phyloP scores from a whole-genome alignment of 805 yeast genomes.

The Starmera dryadoides region DNA sequence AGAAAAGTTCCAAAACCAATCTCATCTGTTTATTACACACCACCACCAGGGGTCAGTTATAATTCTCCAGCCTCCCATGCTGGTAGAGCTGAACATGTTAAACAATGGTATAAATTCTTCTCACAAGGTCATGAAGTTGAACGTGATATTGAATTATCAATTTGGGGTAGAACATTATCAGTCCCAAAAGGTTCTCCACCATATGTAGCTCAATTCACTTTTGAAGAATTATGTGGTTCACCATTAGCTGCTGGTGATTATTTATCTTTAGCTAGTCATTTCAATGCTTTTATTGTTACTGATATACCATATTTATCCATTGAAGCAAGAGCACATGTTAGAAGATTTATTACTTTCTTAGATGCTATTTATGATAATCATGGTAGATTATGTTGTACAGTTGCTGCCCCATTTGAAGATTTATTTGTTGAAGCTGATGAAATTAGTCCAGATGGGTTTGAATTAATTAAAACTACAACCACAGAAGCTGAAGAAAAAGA shows the following conservation, averaged over 20 bases:
- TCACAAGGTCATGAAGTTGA: slow-evolving; percentile 48
- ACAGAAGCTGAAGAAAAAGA: slow-evolving; percentile 27
- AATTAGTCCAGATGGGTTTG: slow-evolving; percentile 30
- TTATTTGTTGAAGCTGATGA: slow-evolving; percentile 80
- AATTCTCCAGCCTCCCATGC: slow-evolving; percentile 40
- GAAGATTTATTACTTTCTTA: slow-evolving; percentile 88
- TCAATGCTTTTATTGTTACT: slow-evolving; percentile 75
- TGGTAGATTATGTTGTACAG: slow-evolving; percentile 81
- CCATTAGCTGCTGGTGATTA: slow-evolving; percentile 95
- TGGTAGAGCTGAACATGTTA: slow-evolving; percentile 54
- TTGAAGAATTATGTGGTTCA: slow-evolving; percentile 77
- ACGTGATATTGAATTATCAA: slow-evolving; percentile 33
- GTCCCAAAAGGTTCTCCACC: slow-evolving; percentile 77
- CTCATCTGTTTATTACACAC: slow-evolving; percentile 70
- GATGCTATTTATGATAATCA: slow-evolving; percentile 95
- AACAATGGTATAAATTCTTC: slow-evolving; percentile 75
- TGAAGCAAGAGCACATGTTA: slow-evolving; percentile 71
- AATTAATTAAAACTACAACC: slow-evolving; percentile 16
- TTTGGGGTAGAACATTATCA: slow-evolving; percentile 82
- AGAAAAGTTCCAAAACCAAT: slow-evolving; percentile 81
- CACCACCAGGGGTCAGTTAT: slow-evolving; percentile 55
- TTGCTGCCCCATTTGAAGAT: slow-evolving; percentile 77
- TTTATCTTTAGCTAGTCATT: slow-evolving; percentile 69
- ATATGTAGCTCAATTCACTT: slow-evolving; percentile 83
- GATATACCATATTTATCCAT: slow-evolving; percentile 85